Evolutionary conservation across 441 rosid species (phyloP).

Genomic region (Syzygium syzygioides): DNA sequence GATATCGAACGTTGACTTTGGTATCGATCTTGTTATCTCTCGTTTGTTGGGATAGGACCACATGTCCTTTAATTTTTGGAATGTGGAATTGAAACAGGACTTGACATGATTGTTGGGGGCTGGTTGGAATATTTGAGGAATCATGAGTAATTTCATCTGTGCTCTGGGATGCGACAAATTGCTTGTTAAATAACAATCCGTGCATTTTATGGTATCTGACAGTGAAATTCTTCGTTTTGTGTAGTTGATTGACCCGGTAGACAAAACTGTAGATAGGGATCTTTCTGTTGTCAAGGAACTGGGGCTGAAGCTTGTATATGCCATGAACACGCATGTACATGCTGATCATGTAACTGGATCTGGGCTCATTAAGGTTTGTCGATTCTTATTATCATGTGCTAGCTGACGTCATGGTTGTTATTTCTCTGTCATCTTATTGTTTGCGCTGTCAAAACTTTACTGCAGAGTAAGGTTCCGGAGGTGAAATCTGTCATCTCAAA

Average conservation of each 20-base stretch:
- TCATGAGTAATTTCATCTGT: background rate
- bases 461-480: constrained; percentile 54
- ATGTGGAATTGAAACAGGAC: background rate
- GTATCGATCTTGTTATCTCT: background rate
- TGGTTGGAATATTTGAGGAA: background rate
- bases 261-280: constrained; percentile 84
- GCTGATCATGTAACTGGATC: constrained; percentile 98
- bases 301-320: constrained; percentile 74
- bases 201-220: background rate
- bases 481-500: constrained; percentile 74
- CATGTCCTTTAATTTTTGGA: background rate
- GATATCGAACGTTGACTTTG: background rate
- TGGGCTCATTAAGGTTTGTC: constrained; percentile 71
- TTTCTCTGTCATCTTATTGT: background rate
- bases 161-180: background rate
- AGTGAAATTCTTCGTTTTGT: background rate
- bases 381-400: background rate
- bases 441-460: background rate
- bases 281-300: constrained; percentile 54
- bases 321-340: constrained; percentile 91
- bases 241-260: constrained; percentile 97
- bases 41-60: background rate
- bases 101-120: background rate
- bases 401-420: background rate
- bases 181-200: background rate